Base-by-base conservation (phyloP, 306 rosid species). In the Sindora glabra region DNA sequence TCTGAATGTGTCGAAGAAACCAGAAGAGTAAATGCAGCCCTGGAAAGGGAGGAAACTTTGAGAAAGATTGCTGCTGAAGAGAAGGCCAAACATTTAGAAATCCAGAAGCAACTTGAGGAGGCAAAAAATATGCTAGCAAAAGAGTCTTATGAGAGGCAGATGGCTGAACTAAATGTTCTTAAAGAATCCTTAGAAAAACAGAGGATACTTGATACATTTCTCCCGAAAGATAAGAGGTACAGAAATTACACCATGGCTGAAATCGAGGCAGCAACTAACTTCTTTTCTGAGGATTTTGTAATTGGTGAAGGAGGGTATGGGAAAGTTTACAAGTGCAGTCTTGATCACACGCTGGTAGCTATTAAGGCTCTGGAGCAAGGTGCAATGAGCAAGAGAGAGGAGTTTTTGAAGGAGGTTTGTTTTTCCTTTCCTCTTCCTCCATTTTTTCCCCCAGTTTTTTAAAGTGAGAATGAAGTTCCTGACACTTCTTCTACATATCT, bases 231-330 rank as follows among this genome's bases (percentile, higher is more conserved):
- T 74, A 74, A 24, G 72, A 83, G 98, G 79, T 92, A 88, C 77
- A 79, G 95, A 72, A 79, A 79, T 60, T 92, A 88, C 77, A 72
- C 79, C 23, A 76, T 77, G 78, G 83, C 78, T 18, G 98, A 88
- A 83, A 86, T 92, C 61, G 81, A 74, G 77, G 48, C 40, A n/a
- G 98, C 95, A 0, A 92, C 98, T 25, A 68, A 71, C 58, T 74
- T 56, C 77, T 88, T 85, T 25, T 71, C 84, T 1, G 66, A 62
- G 70, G 74, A 56, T 58, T 82, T 77, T 61, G 66, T 86, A 64
- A 88, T 92, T 38, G 96, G 98, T 16, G 92, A 81, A 70, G 98
- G 98, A 52, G 98, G 98, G 46, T 92, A 88, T 57, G 96, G 98
- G 48, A 88, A 88, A 71, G 98, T 92, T 69, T 92, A 88, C 78